Base-by-base conservation (phyloP, 768 basidiomycete genomes). In the Galerina marginata region DNA sequence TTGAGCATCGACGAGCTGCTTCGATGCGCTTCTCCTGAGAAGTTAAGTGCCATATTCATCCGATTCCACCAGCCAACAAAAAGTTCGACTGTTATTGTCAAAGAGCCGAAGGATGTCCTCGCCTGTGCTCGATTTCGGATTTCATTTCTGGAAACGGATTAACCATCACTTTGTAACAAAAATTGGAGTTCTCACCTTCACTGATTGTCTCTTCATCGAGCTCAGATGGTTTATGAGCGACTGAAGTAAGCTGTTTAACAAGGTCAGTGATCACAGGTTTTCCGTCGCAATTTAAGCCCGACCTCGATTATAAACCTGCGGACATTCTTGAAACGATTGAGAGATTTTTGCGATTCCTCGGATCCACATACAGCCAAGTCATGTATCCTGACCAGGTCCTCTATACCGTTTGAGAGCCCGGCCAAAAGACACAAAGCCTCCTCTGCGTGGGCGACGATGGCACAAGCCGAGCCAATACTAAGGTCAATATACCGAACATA, bases 31-130 rank as follows among this genome's bases (percentile, higher is more conserved):
- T 39, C 20, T 46, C 45, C 29, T 56, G 44, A 29, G 25, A 36
- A 36, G 23, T 37, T 37, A 2, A 56, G 23, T 7, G 29, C 43
- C 55, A 56, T 56, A 9, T 45, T 46, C 33, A 47, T 47, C 11
- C 46, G 15, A n/a, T 23, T 47, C 55, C 55, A 56, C 55, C 55
- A 56, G 16, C 36, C n/a, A 26, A 47, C 46, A 16, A 46, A 56
- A 25, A 45, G 44, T 11, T 47, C 55, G 9, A 56, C n/a, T n/a
- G 16, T 56, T 46, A 37, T 46, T 37, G 15, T 29, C 15, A 6
- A 47, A 47, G 10, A 23, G 29, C 46, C 38, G 44, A 9, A 56
- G 12, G 23, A 47, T n/a, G 9, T 56, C 38, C 44, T 38, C 39
- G 16, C 29, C 46, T n/a, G n/a, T 37, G 44, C 15, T 56, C 45